Base-by-base conservation (phyloP, 1,284 basidiomycete genomes). In the Garcileccinum viscosum region DNA sequence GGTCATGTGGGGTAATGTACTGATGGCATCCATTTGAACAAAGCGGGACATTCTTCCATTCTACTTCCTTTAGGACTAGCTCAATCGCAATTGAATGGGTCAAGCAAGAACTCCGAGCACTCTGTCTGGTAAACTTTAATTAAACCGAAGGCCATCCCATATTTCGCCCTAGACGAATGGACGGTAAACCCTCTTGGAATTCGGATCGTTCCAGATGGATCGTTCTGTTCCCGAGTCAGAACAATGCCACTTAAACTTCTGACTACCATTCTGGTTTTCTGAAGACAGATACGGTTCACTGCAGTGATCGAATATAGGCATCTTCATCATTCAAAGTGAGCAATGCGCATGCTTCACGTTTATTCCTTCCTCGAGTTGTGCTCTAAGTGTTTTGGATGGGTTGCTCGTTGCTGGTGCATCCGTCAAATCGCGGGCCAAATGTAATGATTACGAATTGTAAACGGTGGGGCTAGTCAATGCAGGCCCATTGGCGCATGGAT, bases 401-500 rank as follows among this genome's bases (percentile, higher is more conserved):
- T 47, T 59, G 19, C 64, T 67, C 15, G 32, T 63, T 61, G 68
- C 75, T 8, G 62, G 60, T 2, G 59, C 62, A 33, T 62, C 74
- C 17, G 33, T 74, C 56, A 33, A 69, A 35, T 70, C 75, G 1
- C 67, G 72, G 27, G 60, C 9, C 5, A 68, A 69, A 9, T 79
- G 78, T 64, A 67, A 78, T 12, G 75, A 71, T 0, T n/a, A n/a
- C n/a, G 67, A 65, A 11, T 42, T 75, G 22, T 64, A 53, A 11
- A 67, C 68, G 15, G 64, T 14, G 85, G 85, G 19, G 85, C 85
- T 61, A 86, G 86, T 1, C 85, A 87, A 70, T 82, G 83, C 35
- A 85, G 85, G 1, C 76, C 87, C 42, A 80, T 87, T 60, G 77
- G 79, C 15, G 82, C 79, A 2, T 84, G 83, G 81, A 85, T 87